phyloP scores from a whole-genome alignment of 176 grass and related monocot species.

The Ananas comosus region DNA sequence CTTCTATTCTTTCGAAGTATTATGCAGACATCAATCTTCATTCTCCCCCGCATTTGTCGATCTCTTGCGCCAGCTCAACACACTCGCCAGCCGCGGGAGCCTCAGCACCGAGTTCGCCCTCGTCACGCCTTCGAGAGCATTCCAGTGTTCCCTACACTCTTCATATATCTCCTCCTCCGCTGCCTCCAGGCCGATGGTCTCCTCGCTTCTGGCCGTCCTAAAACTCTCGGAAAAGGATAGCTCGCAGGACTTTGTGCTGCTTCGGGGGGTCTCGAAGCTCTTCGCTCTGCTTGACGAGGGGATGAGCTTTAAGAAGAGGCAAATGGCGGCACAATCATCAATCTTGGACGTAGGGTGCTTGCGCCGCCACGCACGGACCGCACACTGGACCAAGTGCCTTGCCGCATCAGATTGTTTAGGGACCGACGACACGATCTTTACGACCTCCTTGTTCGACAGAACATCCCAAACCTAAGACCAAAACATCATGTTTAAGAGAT shows the following conservation, averaged over 20 bases:
- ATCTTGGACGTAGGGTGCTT: constrained; percentile 69
- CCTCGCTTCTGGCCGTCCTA: constrained; percentile 29
- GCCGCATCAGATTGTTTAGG: constrained; percentile 43
- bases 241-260: background rate
- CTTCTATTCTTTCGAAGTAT: too few relatives aligned
- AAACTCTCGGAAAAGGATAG: constrained; percentile 35
- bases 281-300: background rate
- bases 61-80: constrained; percentile 43
- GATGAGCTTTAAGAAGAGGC: constrained; percentile 45
- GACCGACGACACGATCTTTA: constrained; percentile 47
- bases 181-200: background rate
- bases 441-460: constrained; percentile 64
- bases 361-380: constrained; percentile 49
- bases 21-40: constrained; percentile 17
- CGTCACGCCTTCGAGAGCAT: constrained; percentile 46
- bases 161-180: background rate
- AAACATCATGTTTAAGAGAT: background rate
- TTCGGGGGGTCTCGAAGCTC: background rate
- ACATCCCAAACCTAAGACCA: constrained; percentile 70
- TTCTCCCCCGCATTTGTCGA: constrained; percentile 36
- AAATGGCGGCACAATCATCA: constrained; percentile 66
- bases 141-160: constrained; percentile 18
- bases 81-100: constrained; percentile 35
- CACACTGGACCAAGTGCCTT: constrained; percentile 40
- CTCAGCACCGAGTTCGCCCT: constrained; percentile 56